Conservation (phyloP, 2,329 filamentous ascomycete species). For the Cryphonectria japonica region DNA sequence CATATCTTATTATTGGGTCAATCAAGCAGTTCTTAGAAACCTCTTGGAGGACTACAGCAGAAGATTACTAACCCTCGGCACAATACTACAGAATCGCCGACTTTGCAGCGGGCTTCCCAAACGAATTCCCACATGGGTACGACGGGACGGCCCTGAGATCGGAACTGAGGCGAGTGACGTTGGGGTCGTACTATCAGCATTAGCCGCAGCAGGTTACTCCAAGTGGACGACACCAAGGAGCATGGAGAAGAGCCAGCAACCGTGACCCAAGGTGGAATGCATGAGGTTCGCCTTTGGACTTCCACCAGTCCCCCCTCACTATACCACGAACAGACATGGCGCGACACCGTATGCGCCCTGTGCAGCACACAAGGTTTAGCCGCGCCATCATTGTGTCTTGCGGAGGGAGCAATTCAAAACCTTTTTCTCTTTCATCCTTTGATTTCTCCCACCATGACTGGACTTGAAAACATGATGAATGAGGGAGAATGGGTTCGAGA, state of each 20-base stretch:
- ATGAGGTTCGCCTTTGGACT: not conserved
- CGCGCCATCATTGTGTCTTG: not conserved
- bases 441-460: not conserved
- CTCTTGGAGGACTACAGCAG: not conserved
- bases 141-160: not conserved
- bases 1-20: not conserved
- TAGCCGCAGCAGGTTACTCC: not conserved
- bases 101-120: not conserved
- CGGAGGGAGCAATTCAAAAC: not conserved
- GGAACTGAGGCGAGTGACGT: not conserved
- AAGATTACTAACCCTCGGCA: constrained; percentile 1
- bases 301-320: not conserved
- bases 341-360: not conserved
- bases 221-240: not conserved
- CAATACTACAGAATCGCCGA: not conserved
- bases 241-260: not conserved
- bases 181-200: not conserved
- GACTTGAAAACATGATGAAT: not conserved
- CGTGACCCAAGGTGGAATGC: not conserved
- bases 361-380: not conserved
- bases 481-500: not conserved
- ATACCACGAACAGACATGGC: not conserved
- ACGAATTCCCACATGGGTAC: not conserved
- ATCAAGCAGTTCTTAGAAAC: not conserved
- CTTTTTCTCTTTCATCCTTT: not conserved